phyloP scores from a whole-genome alignment of 345 rosid species.

The Salix udensis region DNA sequence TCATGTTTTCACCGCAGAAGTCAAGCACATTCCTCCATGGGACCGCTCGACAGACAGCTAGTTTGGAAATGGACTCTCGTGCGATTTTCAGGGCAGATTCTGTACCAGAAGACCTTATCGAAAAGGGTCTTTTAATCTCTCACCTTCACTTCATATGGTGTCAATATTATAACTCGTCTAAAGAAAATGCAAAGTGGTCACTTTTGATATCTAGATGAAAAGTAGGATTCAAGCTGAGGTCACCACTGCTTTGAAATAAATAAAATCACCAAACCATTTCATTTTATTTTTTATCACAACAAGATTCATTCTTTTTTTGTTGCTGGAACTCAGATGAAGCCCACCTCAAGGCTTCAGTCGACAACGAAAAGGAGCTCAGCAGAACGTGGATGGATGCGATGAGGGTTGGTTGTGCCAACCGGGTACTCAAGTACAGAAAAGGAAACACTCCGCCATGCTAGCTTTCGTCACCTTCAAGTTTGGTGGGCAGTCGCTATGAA shows the following conservation, averaged over 20 bases:
- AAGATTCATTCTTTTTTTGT: no score
- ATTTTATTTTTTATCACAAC: no score
- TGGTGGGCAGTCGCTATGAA: neutral
- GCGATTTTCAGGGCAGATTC: neutral
- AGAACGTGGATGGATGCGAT: conserved; percentile 37
- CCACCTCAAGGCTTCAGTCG: conserved; percentile 34
- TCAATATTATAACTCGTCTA: no score
- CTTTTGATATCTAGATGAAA: no score
- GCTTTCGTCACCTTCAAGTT: conserved; percentile 26
- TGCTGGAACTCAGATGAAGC: conserved; percentile 15
- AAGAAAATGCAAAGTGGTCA: no score
- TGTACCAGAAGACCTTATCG: neutral
- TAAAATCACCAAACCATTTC: no score
- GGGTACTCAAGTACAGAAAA: conserved; percentile 34
- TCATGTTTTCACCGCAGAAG: neutral
- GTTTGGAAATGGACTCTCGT: neutral
- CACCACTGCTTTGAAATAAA: no score
- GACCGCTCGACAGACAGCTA: neutral
- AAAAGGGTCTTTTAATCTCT: neutral
- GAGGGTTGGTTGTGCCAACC: conserved; percentile 18
- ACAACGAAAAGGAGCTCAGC: conserved; percentile 27
- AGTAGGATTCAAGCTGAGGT: no score
- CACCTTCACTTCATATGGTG: neutral
- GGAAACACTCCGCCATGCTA: conserved; percentile 33
- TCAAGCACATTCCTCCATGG: neutral